Evolutionary conservation across 139 green algal genomes (phyloP).

Genomic region (Auxenochlorella pyrenoidosa): DNA sequence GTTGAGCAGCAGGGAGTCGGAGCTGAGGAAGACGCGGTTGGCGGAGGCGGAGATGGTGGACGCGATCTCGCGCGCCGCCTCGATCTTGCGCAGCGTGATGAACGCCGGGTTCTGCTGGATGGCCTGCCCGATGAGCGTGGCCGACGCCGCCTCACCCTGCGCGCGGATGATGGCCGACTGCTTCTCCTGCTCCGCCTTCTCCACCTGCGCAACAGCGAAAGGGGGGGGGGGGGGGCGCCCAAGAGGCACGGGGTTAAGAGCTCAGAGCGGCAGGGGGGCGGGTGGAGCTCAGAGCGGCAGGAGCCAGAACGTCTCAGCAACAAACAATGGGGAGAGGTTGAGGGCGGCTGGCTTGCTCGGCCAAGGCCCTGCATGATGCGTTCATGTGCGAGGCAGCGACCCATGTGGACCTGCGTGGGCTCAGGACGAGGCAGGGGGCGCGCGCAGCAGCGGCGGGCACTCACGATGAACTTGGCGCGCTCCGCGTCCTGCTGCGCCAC

Average conservation of each 20-base stretch:
- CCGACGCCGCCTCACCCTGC: constrained; percentile 91
- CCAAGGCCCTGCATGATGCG: too few species aligned
- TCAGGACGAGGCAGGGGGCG: too few species aligned
- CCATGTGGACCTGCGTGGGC: too few species aligned
- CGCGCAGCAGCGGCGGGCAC: too few species aligned
- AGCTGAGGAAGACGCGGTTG: constrained; percentile 95
- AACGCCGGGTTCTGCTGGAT: constrained; percentile 89
- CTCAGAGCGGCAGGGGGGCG: not conserved
- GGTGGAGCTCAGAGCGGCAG: too few species aligned
- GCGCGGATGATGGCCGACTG: constrained; percentile 90
- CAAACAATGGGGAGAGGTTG: too few species aligned
- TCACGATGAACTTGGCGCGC: constrained; percentile 95
- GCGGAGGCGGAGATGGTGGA: constrained; percentile 78
- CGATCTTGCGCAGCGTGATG: constrained; percentile 94
- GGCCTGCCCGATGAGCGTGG: constrained; percentile 94
- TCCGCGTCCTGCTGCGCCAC: constrained; percentile 99
- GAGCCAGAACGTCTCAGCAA: too few species aligned
- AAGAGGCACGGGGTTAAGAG: not conserved
- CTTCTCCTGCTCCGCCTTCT: constrained; percentile 98
- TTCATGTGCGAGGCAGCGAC: too few species aligned
- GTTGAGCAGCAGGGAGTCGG: constrained; percentile 95
- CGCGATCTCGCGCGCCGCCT: constrained; percentile 95
- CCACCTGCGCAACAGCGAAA: constrained; percentile 65
- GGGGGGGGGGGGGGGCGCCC: not conserved
- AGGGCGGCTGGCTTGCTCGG: too few species aligned